Evolutionary conservation across 176 grass and related monocot genomes (phyloP).

Genomic region (Oryza longistaminata): DNA sequence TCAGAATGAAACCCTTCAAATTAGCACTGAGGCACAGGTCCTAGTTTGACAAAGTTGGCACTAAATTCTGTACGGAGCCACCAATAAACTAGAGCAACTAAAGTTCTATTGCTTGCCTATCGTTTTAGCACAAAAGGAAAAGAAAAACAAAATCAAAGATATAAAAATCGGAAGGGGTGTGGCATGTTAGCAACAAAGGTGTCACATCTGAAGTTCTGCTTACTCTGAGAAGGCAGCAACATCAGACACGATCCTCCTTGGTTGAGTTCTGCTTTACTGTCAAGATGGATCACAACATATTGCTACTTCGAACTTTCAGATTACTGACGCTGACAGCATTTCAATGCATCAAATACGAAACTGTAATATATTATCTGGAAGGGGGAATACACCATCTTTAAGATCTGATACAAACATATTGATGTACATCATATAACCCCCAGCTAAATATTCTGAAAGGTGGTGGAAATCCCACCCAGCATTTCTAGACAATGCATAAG

Average conservation of each 20-base stretch:
- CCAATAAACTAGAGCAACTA: not conserved
- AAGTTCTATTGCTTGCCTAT: not conserved
- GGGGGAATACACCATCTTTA: not conserved
- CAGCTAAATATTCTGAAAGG: conserved; percentile 9
- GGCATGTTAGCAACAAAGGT: too few species aligned
- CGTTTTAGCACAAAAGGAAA: too few species aligned
- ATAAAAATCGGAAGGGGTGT: too few species aligned
- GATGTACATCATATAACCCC: not conserved
- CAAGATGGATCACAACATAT: too few species aligned
- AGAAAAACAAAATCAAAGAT: too few species aligned
- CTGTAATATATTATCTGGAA: not conserved
- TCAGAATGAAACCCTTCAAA: not conserved
- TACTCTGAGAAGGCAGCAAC: too few species aligned
- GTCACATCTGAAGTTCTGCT: too few species aligned
- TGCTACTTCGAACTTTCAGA: too few species aligned
- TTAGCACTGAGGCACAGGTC: not conserved
- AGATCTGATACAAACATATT: conserved; percentile 6
- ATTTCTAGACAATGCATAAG: not conserved
- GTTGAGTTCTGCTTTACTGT: too few species aligned
- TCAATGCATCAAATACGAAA: too few species aligned
- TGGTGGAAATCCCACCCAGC: not conserved
- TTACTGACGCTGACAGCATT: too few species aligned
- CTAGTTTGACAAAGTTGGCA: not conserved
- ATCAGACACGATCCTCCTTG: too few species aligned
- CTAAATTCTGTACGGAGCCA: not conserved